Percentiles rank a stretch among this genome's conserved stretches.
Evolutionary conservation across 192 early-diverging fungal genomes (phyloP).

Genomic region (Backusella sp.): DNA sequence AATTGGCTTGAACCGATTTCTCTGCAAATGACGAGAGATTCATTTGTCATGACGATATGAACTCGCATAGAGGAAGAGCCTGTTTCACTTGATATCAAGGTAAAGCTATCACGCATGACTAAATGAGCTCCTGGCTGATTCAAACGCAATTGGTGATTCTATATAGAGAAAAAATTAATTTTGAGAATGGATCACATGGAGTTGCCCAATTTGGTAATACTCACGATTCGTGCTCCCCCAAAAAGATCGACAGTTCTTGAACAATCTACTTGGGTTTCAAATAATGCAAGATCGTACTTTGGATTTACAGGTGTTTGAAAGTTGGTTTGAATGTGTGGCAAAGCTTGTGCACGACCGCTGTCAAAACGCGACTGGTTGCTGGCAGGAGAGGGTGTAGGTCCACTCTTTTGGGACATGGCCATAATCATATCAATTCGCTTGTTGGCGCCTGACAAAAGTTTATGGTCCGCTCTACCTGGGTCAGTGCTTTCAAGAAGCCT

Average conservation of each 20-base stretch:
- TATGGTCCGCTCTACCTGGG: conserved; percentile 46
- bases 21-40: conserved; percentile 32
- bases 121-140: conserved; percentile 11
- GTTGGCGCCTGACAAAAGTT: conserved; percentile 44
- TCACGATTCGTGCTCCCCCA: conserved; percentile 50
- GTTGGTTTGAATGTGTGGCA: conserved; percentile 11
- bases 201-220: background rate
- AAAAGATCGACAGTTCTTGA: conserved; percentile 47
- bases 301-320: background rate
- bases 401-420: conserved; percentile 36
- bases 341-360: background rate
- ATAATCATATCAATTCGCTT: conserved; percentile 52
- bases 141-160: conserved; percentile 29
- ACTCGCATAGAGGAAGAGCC: conserved; percentile 18
- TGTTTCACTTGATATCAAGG: conserved; percentile 18
- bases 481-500: conserved; percentile 53
- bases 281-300: background rate
- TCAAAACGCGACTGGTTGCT: background rate
- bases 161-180: background rate
- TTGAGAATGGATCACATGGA: background rate
- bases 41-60: conserved; percentile 38
- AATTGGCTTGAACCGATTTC: conserved; percentile 31
- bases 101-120: conserved; percentile 24
- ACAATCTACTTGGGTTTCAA: conserved; percentile 45
- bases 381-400: background rate